Base-by-base conservation (phyloP, 345 rosid genomes). In the Melaleuca alternifolia region DNA sequence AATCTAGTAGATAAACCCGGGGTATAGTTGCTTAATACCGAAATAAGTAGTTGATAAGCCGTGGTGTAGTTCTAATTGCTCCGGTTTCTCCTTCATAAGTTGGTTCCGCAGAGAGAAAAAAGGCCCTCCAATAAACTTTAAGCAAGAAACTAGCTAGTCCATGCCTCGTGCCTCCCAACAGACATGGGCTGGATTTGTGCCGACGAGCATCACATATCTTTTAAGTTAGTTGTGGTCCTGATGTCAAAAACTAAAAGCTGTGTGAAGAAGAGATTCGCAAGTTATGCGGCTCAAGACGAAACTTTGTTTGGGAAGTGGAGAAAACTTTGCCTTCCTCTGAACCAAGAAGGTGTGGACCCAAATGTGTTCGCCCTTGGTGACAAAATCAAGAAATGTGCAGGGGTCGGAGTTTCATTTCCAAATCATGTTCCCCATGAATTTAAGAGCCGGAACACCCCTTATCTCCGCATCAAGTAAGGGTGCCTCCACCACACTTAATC, bases 381-480 rank as follows among this genome's bases (percentile, higher is more conserved):
- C 48, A 82, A 82, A 33, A 54, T 24, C 24, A 50, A 33, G 61
- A 23, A n/a, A 53, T 53, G 59, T 21, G 85, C n/a, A 30, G 41
- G 59, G 48, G 56, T 30, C 9, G 24, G 4, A 56, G n/a, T 41
- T 76, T 90, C 89, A 94, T 91, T 84, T 94, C 95, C 96, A 96
- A 86, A 94, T 85, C 82, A 84, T 89, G 88, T 94, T 92, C 15
- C 96, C 96, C 96, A 94, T 93, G 89, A 92, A 95, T 89, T 93
- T 94, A 37, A 94, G 95, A 82, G 96, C 97, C 21, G 96, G 95
- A 87, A 96, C 92, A 21, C 98, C 98, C 89, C 96, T 91, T 92
- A 96, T 93, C 90, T 96, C 98, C 65, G 91, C 93, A 87, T 96
- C 97, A 85, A 92, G 87, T 87, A 95, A 88, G 12, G 94, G 95